A percentile compares a stretch with the other conserved stretches of the same genome.
phyloP scores from a whole-genome alignment of 164 flowering plant genomes.

The Protea cynaroides region DNA sequence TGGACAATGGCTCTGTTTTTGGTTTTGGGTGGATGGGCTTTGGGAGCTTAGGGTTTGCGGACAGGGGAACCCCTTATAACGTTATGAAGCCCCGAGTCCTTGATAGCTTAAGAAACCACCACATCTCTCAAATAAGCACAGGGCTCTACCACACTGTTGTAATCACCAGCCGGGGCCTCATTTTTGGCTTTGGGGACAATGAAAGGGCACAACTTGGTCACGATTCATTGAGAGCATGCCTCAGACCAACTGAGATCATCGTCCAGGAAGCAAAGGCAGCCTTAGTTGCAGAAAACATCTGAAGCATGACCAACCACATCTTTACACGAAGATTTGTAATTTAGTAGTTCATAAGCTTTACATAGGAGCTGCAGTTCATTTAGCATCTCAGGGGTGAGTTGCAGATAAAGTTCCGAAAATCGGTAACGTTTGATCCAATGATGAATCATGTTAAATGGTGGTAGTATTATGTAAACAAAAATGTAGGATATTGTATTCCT shows the following conservation, averaged over 20 bases:
- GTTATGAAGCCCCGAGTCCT: conserved; percentile 60
- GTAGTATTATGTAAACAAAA: too few relatives aligned
- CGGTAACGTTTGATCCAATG: background rate
- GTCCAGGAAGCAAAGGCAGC: conserved; percentile 17
- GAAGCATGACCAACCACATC: background rate
- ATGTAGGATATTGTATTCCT: too few relatives aligned
- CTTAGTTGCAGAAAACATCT: background rate
- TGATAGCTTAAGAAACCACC: conserved; percentile 58
- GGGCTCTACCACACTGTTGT: conserved; percentile 88
- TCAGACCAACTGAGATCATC: conserved; percentile 64
- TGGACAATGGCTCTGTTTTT: conserved; percentile 61
- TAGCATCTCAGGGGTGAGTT: background rate
- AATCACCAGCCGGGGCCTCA: conserved; percentile 49
- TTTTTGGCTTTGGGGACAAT: conserved; percentile 92
- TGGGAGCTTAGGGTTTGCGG: conserved; percentile 88
- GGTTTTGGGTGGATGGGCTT: conserved; percentile 97
- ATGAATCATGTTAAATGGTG: too few relatives aligned
- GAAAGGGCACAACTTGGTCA: conserved; percentile 93
- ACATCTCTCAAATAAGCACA: conserved; percentile 79
- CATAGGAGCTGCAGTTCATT: background rate
- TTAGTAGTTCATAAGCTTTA: too few relatives aligned
- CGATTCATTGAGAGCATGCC: conserved; percentile 69
- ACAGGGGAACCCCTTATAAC: conserved; percentile 66
- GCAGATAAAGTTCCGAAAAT: background rate
- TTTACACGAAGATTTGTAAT: too few relatives aligned